Evolutionary conservation across 2,329 filamentous ascomycete species (phyloP), one percentile per base, ranked within the genome.

Genomic region (Hymenoscyphus scutula): DNA sequence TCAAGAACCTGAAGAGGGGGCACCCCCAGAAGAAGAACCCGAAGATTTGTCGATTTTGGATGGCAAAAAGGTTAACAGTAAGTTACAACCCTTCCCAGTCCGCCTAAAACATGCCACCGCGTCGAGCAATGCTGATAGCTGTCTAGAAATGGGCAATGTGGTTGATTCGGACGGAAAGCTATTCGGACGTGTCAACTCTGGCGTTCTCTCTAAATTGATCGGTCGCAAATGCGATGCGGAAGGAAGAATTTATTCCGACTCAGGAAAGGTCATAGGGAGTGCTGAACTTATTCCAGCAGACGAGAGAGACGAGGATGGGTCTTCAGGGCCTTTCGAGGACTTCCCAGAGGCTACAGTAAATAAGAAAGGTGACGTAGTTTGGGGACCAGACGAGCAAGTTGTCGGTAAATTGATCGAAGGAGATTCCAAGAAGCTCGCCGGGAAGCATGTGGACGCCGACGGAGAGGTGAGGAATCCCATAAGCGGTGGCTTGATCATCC

Each of bases 201-300:
- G 89, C 41, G 83, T 87, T 17, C 69, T 84, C 19, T 84, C 87
- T 74, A 80, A 88, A 65, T 80, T 91, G 5, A 74, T 87, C 34
- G 87, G 87, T 68, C 85, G 83, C 70, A 83, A 84, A 71, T 78
- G 85, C 37, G 88, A 90, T 65, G 84, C 84, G 60, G 77, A 89
- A 38, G 89, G 89, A 53, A 80, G 88, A 67, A 87, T 91, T 76
- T 91, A 86, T 84, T 87, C 87, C 71, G 87, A 90, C 64, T 79
- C 80, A 5, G 89, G 89, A 64, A 84, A 90, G 73, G 79, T 89
- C 41, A 82, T 91, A 58, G 89, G 89, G 32, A 83, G 83, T 59
- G 85, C 82, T 53, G 87, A 91, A 75, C 82, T 88, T 13, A 82
- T 89, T 63, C 82, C 87, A 2, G 77, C 81, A 3, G 74, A 74